A percentile compares a stretch with the other conserved stretches of the same genome.
phyloP scores from a whole-genome alignment of 495 filamentous ascomycete species.

The Daldinia bambusicola region DNA sequence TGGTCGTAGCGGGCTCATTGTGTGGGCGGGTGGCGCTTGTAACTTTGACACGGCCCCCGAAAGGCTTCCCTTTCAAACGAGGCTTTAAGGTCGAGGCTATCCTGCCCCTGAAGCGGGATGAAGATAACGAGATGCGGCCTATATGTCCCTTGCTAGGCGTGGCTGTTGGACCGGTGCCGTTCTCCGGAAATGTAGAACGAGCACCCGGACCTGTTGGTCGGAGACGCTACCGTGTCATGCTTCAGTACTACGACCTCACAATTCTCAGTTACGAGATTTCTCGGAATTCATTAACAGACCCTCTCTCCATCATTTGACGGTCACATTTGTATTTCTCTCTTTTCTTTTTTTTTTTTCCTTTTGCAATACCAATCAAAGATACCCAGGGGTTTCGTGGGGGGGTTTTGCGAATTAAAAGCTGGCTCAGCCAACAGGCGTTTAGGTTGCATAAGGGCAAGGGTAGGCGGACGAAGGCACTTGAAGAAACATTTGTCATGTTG shows the following conservation, averaged over 20 bases:
- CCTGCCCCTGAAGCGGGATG: slow-evolving; percentile 54
- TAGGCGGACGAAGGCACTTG: slow-evolving; percentile 7
- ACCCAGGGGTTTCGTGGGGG: slow-evolving; percentile 27
- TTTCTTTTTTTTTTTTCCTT: not conserved
- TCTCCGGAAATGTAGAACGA: slow-evolving; percentile 62
- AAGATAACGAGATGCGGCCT: slow-evolving; percentile 50
- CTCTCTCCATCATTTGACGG: slow-evolving; percentile 38
- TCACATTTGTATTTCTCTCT: not conserved
- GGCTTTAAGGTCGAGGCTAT: slow-evolving; percentile 58
- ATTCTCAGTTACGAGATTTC: slow-evolving; percentile 84
- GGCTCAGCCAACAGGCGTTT: slow-evolving; percentile 27
- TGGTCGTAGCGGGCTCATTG: slow-evolving; percentile 78
- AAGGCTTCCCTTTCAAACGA: slow-evolving; percentile 36
- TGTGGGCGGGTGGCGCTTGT: slow-evolving; percentile 80
- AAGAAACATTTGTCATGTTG: slow-evolving; percentile 3
- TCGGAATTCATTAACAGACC: slow-evolving; percentile 40
- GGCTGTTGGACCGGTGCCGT: slow-evolving; percentile 53
- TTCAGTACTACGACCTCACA: slow-evolving; percentile 79
- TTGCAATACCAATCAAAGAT: slow-evolving; percentile 14
- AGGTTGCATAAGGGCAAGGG: slow-evolving; percentile 25
- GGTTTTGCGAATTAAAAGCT: slow-evolving; percentile 7
- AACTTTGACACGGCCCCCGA: slow-evolving; percentile 66
- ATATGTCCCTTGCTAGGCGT: slow-evolving; percentile 55
- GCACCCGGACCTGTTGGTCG: slow-evolving; percentile 48
- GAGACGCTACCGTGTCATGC: slow-evolving; percentile 73